These are phyloP conservation scores for Erigeron philadelphicus DNA, from an alignment of 140 eudicot species.

Conservation along the genomic window DNA sequence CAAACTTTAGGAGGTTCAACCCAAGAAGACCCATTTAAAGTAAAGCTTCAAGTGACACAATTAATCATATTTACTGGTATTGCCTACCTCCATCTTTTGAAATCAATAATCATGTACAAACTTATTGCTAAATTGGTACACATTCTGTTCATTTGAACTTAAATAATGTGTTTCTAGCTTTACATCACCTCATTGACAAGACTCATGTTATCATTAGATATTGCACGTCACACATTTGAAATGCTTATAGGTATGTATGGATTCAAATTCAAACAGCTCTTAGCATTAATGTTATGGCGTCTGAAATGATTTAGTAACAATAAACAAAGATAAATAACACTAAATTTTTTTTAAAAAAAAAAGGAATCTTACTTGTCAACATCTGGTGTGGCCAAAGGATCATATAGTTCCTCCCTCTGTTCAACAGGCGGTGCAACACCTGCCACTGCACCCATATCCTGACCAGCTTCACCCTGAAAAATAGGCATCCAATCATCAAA, in stretches of 20 bases:
- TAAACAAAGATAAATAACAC: background rate
- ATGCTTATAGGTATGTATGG: background rate
- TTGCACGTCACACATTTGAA: background rate
- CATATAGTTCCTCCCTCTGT: constrained; percentile 68
- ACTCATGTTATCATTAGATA: background rate
- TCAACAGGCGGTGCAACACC: constrained; percentile 62
- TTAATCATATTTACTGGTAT: background rate
- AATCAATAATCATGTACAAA: background rate
- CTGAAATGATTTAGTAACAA: background rate
- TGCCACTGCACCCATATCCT: constrained; percentile 57
- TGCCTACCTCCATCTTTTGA: background rate
- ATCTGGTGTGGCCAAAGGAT: constrained; percentile 87
- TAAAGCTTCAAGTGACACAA: background rate
- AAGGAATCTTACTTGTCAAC: constrained; percentile 61
- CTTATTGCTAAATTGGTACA: background rate
- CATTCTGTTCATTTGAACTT: background rate
- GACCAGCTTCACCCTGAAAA: constrained; percentile 74
- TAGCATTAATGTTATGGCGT: background rate
- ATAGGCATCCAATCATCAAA: constrained; percentile 1
- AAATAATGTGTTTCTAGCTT: background rate
- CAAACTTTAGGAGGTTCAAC: background rate
- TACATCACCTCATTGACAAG: background rate
- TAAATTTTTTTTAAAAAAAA: background rate
- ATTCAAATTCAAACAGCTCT: background rate
- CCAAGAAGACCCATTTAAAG: background rate